phyloP scores from a whole-genome alignment of 148 eudicot genomes.

The Rhododendron griersonianum region DNA sequence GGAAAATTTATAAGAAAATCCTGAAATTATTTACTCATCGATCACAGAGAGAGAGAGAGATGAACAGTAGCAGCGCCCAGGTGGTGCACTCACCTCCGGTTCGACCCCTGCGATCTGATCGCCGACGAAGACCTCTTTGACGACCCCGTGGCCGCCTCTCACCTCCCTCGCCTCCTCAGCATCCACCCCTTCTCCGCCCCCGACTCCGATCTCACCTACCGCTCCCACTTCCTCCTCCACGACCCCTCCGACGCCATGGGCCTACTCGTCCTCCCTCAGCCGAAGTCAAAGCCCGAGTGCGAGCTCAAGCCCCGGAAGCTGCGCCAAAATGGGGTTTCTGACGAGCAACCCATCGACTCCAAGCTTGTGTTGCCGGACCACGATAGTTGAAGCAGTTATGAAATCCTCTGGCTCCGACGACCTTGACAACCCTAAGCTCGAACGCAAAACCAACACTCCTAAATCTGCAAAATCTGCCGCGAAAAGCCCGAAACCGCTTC shows the following conservation, averaged over 20 bases:
- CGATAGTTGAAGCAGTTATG: constrained; percentile 1
- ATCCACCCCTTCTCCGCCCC: constrained; percentile 14
- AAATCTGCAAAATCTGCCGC: background rate
- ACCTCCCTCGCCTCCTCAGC: constrained; percentile 36
- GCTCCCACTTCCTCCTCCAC: constrained; percentile 57
- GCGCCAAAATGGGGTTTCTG: constrained; percentile 39
- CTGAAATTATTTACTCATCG: no score
- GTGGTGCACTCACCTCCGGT: constrained; percentile 65
- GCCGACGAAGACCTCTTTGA: constrained; percentile 75
- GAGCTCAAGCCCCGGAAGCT: constrained; percentile 26
- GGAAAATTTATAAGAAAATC: no score
- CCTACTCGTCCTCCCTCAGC: constrained; percentile 80
- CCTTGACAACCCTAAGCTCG: constrained; percentile 27
- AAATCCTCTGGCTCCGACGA: constrained; percentile 11
- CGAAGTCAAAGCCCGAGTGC: constrained; percentile 11
- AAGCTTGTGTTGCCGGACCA: constrained; percentile 29
- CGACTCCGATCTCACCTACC: constrained; percentile 54
- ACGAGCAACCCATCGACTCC: constrained; percentile 61
- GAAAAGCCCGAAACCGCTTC: background rate
- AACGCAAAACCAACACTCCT: constrained; percentile 31
- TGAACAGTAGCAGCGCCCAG: constrained; percentile 30
- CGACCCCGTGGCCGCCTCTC: constrained; percentile 36
- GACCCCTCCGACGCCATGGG: constrained; percentile 67
- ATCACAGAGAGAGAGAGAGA: constrained; percentile 15
- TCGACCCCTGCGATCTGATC: constrained; percentile 78